phyloP scores from a whole-genome alignment of 129 eudicot genomes.

The Arctium lappa region DNA sequence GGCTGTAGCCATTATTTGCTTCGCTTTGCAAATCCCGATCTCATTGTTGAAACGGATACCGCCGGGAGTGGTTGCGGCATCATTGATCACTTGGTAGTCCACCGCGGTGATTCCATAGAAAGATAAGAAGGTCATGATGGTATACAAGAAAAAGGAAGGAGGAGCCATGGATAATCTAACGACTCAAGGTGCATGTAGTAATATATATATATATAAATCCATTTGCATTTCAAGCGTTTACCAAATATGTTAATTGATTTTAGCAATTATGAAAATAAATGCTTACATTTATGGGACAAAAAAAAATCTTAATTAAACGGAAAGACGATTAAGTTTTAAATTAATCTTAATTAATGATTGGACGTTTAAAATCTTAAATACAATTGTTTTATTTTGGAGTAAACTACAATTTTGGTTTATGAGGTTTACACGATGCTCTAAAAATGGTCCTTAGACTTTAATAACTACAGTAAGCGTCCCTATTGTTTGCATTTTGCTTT shows the following conservation, averaged over 20 bases:
- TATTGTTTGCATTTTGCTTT: too few species aligned
- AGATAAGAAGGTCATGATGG: not conserved
- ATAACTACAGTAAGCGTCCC: too few species aligned
- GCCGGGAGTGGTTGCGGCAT: not conserved
- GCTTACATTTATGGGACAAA: not conserved
- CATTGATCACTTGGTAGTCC: not conserved
- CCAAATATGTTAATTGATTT: not conserved
- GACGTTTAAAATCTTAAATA: not conserved
- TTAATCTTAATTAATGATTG: too few species aligned
- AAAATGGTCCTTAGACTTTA: too few species aligned
- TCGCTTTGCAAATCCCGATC: slow-evolving; percentile 13
- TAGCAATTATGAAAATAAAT: too few species aligned
- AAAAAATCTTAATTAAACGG: not conserved
- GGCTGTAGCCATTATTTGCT: not conserved
- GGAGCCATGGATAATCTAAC: slow-evolving; percentile 4
- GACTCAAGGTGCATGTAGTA: not conserved
- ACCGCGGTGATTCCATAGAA: not conserved
- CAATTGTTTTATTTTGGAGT: not conserved
- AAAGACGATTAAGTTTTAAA: not conserved
- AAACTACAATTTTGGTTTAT: too few species aligned
- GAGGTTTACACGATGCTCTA: too few species aligned
- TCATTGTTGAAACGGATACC: not conserved
- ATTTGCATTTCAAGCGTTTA: not conserved
- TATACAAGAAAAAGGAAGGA: not conserved
- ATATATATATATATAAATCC: not conserved